Percentiles rank a stretch among this genome's conserved stretches.
phyloP scores from a whole-genome alignment of 257 asterid genomes.

The Nicotiana tomentosiformis region DNA sequence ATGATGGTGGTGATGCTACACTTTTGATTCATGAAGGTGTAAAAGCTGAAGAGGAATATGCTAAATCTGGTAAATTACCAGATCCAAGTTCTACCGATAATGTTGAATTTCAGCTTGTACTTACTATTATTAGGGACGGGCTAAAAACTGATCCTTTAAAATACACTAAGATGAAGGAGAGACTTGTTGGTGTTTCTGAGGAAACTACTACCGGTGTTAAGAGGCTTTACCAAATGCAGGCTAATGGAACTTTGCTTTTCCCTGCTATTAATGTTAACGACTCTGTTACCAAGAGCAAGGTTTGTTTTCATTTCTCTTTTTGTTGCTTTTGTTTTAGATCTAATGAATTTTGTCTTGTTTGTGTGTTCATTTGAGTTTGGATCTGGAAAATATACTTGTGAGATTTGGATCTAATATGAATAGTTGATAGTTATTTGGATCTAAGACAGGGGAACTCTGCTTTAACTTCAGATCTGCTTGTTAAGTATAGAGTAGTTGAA shows the following conservation, averaged over 20 bases:
- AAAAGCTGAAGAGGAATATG: conserved; percentile 34
- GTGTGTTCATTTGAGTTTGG: too few species aligned
- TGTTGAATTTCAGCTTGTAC: conserved; percentile 35
- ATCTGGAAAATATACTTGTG: too few species aligned
- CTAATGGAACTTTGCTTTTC: conserved; percentile 25
- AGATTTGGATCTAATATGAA: not conserved
- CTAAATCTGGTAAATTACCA: conserved; percentile 25
- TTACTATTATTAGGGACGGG: conserved; percentile 28
- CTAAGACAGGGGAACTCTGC: too few species aligned
- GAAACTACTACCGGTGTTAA: conserved; percentile 42
- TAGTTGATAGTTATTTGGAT: not conserved
- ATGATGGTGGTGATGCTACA: conserved; percentile 40
- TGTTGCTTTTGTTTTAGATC: not conserved
- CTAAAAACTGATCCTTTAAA: conserved; percentile 26
- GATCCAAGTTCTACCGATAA: conserved; percentile 37
- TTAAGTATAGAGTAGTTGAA: not conserved
- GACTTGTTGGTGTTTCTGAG: conserved; percentile 42
- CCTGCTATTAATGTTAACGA: conserved; percentile 35
- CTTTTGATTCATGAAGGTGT: conserved; percentile 38
- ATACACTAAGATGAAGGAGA: conserved; percentile 38
- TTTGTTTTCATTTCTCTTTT: not conserved
- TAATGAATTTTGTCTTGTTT: too few species aligned
- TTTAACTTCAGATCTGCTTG: not conserved
- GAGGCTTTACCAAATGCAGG: conserved; percentile 43
- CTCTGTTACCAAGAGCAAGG: conserved; percentile 43